Evolutionary conservation across 768 basidiomycete genomes (phyloP).

Genomic region (Pisolithus orientalis): DNA sequence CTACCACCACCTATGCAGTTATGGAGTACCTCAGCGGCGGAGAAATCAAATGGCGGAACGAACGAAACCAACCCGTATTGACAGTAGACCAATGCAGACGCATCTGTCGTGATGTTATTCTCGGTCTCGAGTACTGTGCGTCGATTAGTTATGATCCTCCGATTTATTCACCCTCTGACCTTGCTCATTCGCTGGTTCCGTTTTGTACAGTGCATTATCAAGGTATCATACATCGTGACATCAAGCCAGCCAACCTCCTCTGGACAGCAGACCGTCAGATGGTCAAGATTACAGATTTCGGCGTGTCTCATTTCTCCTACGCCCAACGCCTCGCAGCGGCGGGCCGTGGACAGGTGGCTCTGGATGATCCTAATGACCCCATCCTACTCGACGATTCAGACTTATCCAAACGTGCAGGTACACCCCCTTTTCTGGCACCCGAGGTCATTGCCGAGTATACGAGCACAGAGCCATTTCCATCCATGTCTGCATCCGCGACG

Average conservation of each 20-base stretch:
- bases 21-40: constrained; percentile 97
- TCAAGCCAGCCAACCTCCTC: constrained; percentile 96
- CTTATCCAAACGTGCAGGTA: constrained; percentile 86
- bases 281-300: constrained; percentile 98
- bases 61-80: constrained; percentile 62
- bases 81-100: constrained; percentile 77
- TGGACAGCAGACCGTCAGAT: constrained; percentile 80
- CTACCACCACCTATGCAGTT: constrained; percentile 40
- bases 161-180: constrained; percentile 4
- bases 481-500: constrained; percentile 26
- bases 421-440: constrained; percentile 93
- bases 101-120: constrained; percentile 88
- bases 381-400: constrained; percentile 80
- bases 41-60: constrained; percentile 85
- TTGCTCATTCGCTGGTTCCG: background rate
- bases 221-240: constrained; percentile 98
- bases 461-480: constrained; percentile 29
- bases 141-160: constrained; percentile 16
- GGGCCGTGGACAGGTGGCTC: constrained; percentile 30
- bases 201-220: constrained; percentile 79
- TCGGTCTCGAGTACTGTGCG: constrained; percentile 93
- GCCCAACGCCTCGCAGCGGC: constrained; percentile 73
- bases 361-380: constrained; percentile 49
- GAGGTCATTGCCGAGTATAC: constrained; percentile 77
- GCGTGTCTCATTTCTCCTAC: constrained; percentile 93